These are phyloP conservation scores for Blastobotrys petasosporus DNA, from an alignment of 1,139 yeast species.

Conservation along the genomic window DNA sequence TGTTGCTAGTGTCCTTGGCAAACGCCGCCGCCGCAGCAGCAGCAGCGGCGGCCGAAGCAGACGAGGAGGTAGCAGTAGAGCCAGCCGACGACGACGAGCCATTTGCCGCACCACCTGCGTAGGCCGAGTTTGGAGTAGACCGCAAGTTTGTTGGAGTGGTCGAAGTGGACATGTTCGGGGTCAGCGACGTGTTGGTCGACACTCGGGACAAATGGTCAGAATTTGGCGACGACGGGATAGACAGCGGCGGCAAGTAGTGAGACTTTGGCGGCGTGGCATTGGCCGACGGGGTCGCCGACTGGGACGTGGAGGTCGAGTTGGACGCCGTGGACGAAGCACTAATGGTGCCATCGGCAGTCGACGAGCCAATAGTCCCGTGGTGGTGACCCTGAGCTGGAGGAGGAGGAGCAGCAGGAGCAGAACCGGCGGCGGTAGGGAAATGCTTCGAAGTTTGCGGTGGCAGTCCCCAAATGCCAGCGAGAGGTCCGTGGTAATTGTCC, in stretches of 20 bases:
- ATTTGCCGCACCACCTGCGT: background rate
- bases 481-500: conserved; percentile 22
- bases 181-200: conserved; percentile 3
- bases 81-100: background rate
- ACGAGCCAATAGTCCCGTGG: background rate
- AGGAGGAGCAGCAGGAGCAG: background rate
- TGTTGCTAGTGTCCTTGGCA: conserved; percentile 13
- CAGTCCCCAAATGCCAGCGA: conserved; percentile 29
- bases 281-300: conserved; percentile 2
- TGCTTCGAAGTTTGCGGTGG: conserved; percentile 19
- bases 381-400: background rate
- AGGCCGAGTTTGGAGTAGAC: conserved; percentile 5
- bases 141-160: conserved; percentile 13
- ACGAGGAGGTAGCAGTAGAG: background rate
- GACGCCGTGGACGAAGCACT: background rate
- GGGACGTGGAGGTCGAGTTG: conserved; percentile 2
- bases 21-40: background rate
- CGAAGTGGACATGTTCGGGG: conserved; percentile 16
- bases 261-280: conserved; percentile 10
- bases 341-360: background rate
- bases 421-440: conserved; percentile 9
- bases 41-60: background rate
- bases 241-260: conserved; percentile 11
- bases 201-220: conserved; percentile 6
- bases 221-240: conserved; percentile 13